Conservation (phyloP, 1,139 yeast genomes). For the Debaryomyces fabryi region DNA sequence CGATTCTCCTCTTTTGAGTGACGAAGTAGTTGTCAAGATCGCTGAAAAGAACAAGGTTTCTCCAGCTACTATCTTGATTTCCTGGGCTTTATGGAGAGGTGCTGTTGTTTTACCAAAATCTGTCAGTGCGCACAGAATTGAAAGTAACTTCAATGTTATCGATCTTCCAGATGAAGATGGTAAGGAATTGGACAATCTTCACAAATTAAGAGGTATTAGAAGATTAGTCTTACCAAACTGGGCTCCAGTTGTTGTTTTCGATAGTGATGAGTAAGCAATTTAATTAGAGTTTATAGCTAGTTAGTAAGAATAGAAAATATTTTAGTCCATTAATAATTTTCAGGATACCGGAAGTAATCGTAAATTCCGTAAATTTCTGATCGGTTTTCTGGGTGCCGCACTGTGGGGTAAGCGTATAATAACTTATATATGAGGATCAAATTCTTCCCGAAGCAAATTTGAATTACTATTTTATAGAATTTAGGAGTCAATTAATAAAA, state of each 20-base stretch:
- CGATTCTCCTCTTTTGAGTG: slow-evolving; percentile 62
- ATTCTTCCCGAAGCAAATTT: not conserved
- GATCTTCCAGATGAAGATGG: slow-evolving; percentile 59
- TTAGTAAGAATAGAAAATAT: not conserved
- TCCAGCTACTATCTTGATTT: slow-evolving; percentile 64
- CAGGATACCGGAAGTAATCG: not conserved
- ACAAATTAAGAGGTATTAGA: slow-evolving; percentile 46
- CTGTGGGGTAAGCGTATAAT: not conserved
- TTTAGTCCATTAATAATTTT: not conserved
- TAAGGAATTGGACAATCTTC: slow-evolving; percentile 44
- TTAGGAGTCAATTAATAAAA: not conserved
- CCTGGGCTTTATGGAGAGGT: slow-evolving; percentile 75
- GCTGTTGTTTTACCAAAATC: slow-evolving; percentile 77
- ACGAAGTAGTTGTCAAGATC: slow-evolving; percentile 49
- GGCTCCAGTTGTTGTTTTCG: slow-evolving; percentile 28
- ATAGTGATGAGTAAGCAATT: slow-evolving; percentile 12
- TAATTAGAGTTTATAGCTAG: not conserved
- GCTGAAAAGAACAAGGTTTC: slow-evolving; percentile 59
- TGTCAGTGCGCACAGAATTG: slow-evolving; percentile 60
- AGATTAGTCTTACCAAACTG: slow-evolving; percentile 52
- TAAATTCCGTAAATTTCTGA: not conserved
- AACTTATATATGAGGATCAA: not conserved
- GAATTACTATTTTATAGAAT: not conserved
- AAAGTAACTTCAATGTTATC: slow-evolving; percentile 55
- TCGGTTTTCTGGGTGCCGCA: not conserved